Evolutionary conservation across 2,329 filamentous ascomycete genomes (phyloP).

Genomic region (Aspergillus felis): DNA sequence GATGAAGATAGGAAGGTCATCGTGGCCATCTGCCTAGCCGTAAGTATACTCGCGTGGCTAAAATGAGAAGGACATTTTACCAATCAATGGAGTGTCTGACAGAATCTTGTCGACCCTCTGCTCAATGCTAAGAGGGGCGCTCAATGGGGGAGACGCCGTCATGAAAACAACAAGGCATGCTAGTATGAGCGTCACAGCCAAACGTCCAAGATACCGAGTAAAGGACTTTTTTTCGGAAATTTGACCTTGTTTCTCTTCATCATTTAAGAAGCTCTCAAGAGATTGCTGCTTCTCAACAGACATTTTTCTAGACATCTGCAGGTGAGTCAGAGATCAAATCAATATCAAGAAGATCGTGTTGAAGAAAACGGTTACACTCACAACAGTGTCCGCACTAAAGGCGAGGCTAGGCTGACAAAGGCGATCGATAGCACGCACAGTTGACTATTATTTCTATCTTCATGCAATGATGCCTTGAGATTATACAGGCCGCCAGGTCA

Average conservation of each 20-base stretch:
- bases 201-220: background rate
- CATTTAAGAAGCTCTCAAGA: background rate
- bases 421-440: background rate
- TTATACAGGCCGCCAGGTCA: too few relatives aligned
- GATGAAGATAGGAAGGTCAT: slow-evolving; percentile 77
- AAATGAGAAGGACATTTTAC: slow-evolving; percentile 20
- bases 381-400: too few relatives aligned
- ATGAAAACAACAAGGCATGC: slow-evolving; percentile 4
- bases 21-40: slow-evolving; percentile 69
- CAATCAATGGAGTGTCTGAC: slow-evolving; percentile 46
- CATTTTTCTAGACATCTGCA: background rate
- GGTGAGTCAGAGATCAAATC: background rate
- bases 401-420: background rate
- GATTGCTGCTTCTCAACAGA: background rate
- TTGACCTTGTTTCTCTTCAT: background rate
- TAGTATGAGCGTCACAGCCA: slow-evolving; percentile 3
- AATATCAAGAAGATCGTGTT: too few relatives aligned
- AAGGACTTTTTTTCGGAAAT: background rate
- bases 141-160: slow-evolving; percentile 2
- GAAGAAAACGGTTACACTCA: too few relatives aligned
- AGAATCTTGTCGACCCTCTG: slow-evolving; percentile 44
- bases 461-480: background rate
- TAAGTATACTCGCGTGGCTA: background rate
- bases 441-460: background rate
- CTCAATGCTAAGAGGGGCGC: slow-evolving; percentile 22